Percentiles rank a stretch among this genome's conserved stretches.
These are phyloP conservation scores for Amorphotheca resinae DNA, from an alignment of 495 filamentous ascomycete genomes.

Conservation along the genomic window DNA sequence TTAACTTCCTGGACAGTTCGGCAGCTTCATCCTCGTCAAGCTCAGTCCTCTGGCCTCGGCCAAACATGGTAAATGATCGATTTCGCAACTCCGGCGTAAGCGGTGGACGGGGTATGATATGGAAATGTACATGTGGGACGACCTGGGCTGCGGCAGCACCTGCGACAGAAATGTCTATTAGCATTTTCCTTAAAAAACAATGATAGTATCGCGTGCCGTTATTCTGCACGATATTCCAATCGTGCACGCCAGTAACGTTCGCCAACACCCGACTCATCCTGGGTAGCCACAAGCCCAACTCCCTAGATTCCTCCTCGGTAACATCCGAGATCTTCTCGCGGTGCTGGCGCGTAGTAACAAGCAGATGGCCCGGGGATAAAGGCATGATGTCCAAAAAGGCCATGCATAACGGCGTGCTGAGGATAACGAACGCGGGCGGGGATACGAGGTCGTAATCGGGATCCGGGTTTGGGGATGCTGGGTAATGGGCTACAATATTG, in stretches of 20 bases:
- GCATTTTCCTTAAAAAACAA: neutral
- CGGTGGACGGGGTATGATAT: constrained; percentile 66
- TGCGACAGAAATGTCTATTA: constrained; percentile 17
- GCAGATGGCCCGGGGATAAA: constrained; percentile 62
- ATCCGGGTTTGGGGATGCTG: constrained; percentile 30
- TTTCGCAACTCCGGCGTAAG: constrained; percentile 34
- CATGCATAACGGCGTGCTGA: constrained; percentile 58
- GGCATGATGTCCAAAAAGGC: constrained; percentile 91
- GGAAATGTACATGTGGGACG: constrained; percentile 84
- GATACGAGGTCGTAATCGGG: constrained; percentile 20
- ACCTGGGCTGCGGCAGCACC: constrained; percentile 77
- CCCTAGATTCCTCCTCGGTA: constrained; percentile 37
- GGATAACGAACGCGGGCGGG: constrained; percentile 51
- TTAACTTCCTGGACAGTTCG: constrained; percentile 46
- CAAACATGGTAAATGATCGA: constrained; percentile 67
- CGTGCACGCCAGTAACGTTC: constrained; percentile 47
- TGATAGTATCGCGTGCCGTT: constrained; percentile 47
- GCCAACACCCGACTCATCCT: constrained; percentile 59
- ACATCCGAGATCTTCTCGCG: constrained; percentile 58
- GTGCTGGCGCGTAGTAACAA: constrained; percentile 63
- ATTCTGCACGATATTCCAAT: constrained; percentile 93
- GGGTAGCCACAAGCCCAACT: constrained; percentile 61
- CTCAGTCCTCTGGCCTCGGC: constrained; percentile 66
- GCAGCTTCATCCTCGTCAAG: constrained; percentile 76
- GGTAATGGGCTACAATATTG: constrained; percentile 38